A percentile compares a stretch with the other conserved stretches of the same genome.
Evolutionary conservation across 148 eudicot species (phyloP).

Genomic region (Suaeda aralocaspica): DNA sequence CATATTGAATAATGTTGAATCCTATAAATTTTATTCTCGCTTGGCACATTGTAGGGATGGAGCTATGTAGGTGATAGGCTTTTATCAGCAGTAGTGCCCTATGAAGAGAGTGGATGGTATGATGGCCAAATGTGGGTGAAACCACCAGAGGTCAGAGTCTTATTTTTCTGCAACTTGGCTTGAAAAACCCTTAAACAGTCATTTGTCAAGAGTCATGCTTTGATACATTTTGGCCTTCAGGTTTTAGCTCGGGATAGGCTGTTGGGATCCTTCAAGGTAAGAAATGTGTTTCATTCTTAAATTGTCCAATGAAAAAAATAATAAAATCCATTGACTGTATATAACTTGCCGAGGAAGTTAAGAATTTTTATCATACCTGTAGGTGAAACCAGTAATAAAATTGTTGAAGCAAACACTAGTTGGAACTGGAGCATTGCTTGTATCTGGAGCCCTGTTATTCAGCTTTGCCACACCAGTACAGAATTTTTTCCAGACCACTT

Average conservation of each 20-base stretch:
- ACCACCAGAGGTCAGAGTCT: constrained; percentile 78
- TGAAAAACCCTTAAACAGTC: background rate
- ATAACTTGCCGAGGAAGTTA: background rate
- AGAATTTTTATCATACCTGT: background rate
- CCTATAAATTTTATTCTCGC: constrained; percentile 1
- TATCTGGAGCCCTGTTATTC: constrained; percentile 57
- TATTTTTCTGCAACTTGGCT: constrained; percentile 1
- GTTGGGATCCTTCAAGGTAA: constrained; percentile 92
- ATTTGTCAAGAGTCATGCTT: background rate
- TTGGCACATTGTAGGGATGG: constrained; percentile 66
- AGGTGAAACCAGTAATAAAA: constrained; percentile 96
- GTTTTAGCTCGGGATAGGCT: constrained; percentile 91
- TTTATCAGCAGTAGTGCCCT: constrained; percentile 87
- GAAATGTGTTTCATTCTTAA: background rate
- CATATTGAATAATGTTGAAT: background rate
- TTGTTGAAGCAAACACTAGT: constrained; percentile 93
- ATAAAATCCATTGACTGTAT: background rate
- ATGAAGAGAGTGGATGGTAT: constrained; percentile 96
- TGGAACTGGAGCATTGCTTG: constrained; percentile 80
- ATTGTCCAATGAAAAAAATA: background rate
- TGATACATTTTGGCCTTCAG: constrained; percentile 36
- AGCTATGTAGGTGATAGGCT: constrained; percentile 96
- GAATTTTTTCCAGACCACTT: constrained; percentile 51
- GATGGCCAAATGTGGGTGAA: constrained; percentile 99
- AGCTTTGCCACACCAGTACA: constrained; percentile 84